phyloP scores from a whole-genome alignment of 2,329 filamentous ascomycete genomes.

The Septoria petroselini region DNA sequence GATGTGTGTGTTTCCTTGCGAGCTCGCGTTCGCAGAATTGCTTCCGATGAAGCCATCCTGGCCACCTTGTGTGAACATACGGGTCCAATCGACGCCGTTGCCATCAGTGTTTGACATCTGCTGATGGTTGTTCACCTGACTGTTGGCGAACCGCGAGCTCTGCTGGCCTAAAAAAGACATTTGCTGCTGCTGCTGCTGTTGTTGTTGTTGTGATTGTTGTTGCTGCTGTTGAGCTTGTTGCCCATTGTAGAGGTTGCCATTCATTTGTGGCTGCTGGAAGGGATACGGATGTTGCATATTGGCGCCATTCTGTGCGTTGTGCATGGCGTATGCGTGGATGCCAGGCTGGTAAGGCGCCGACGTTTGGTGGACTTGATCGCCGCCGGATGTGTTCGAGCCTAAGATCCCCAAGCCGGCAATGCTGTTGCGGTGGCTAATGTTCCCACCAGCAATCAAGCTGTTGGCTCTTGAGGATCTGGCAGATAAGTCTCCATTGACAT shows the following conservation, averaged over 20 bases:
- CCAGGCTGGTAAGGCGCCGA: slow-evolving; percentile 33
- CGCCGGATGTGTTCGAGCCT: slow-evolving; percentile 30
- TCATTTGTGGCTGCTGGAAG: slow-evolving; percentile 33
- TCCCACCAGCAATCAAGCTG: slow-evolving; percentile 46
- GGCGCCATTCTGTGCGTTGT: slow-evolving; percentile 31
- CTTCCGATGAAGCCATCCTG: slow-evolving; percentile 48
- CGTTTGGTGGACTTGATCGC: slow-evolving; percentile 31
- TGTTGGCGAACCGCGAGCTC: slow-evolving; percentile 40
- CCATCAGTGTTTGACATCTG: slow-evolving; percentile 34
- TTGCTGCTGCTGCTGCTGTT: slow-evolving; percentile 31
- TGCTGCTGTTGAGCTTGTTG: slow-evolving; percentile 29
- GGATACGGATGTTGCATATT: slow-evolving; percentile 35
- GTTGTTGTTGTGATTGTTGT: slow-evolving; percentile 29
- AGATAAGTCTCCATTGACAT: slow-evolving; percentile 44
- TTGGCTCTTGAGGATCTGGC: slow-evolving; percentile 50
- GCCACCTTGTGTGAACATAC: slow-evolving; percentile 45
- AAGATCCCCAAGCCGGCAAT: slow-evolving; percentile 36
- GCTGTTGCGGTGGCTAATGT: slow-evolving; percentile 36
- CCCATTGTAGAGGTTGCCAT: slow-evolving; percentile 33
- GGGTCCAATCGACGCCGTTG: slow-evolving; percentile 44
- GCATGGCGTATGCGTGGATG: slow-evolving; percentile 38
- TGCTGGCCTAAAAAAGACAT: slow-evolving; percentile 41
- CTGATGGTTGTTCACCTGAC: slow-evolving; percentile 35
- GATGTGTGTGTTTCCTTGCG: slow-evolving; percentile 36
- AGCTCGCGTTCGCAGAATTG: slow-evolving; percentile 47